A percentile compares a stretch with the other conserved stretches of the same genome.
Evolutionary conservation across 2,329 filamentous ascomycete genomes (phyloP).

Genomic region (Zasmidium citrigriseum): DNA sequence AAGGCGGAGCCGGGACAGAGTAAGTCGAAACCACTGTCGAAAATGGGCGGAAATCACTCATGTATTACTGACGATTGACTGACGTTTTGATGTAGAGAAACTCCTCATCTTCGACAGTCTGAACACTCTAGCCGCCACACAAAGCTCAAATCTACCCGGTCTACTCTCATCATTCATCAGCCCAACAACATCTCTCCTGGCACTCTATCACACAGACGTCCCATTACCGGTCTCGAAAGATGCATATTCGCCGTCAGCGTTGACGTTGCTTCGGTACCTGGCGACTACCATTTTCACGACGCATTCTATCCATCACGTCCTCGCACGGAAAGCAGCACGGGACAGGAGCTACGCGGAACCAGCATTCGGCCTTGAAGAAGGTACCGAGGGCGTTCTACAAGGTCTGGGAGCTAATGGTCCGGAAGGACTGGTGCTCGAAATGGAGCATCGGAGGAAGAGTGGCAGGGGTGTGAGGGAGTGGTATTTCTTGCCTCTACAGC

Average conservation of each 20-base stretch:
- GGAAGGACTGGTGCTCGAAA: slow-evolving; percentile 70
- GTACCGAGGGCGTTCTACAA: slow-evolving; percentile 74
- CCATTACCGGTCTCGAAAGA: slow-evolving; percentile 52
- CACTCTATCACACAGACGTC: slow-evolving; percentile 80
- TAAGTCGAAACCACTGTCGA: slow-evolving; percentile 7
- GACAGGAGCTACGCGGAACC: slow-evolving; percentile 76
- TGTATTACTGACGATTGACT: slow-evolving; percentile 3
- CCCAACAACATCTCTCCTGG: slow-evolving; percentile 70
- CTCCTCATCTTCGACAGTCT: slow-evolving; percentile 81
- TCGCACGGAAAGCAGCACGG: slow-evolving; percentile 72
- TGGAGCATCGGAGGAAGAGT: slow-evolving; percentile 83
- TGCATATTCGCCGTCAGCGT: slow-evolving; percentile 65
- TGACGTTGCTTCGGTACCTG: slow-evolving; percentile 76
- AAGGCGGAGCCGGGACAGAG: slow-evolving; percentile 24
- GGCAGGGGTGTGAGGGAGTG: slow-evolving; percentile 75
- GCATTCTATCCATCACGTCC: slow-evolving; percentile 71
- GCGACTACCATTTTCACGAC: slow-evolving; percentile 83
- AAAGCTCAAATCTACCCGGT: slow-evolving; percentile 64
- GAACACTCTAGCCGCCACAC: slow-evolving; percentile 62
- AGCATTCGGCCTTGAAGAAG: slow-evolving; percentile 75
- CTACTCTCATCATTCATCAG: slow-evolving; percentile 68
- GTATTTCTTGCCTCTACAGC: slow-evolving; percentile 54
- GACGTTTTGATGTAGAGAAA: slow-evolving; percentile 53
- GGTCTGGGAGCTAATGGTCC: slow-evolving; percentile 59
- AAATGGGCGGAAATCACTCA: not conserved